Evolutionary conservation across 352 stramenopile genomes (phyloP).

Genomic region (Globisporangium okanoganense): DNA sequence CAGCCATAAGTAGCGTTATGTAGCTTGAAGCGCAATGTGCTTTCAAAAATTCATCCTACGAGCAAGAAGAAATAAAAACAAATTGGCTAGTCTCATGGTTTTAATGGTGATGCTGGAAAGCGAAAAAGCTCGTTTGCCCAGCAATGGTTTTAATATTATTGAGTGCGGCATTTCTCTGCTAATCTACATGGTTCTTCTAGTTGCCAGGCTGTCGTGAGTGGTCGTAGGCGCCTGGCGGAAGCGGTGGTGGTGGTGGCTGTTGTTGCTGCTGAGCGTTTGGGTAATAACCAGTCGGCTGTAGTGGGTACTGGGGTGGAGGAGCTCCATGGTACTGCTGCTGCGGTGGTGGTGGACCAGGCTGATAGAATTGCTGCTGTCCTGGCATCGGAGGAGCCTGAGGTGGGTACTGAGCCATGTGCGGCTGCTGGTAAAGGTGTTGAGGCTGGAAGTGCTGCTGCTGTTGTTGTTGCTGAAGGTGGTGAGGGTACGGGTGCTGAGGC

Average conservation of each 20-base stretch:
- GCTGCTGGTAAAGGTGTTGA: constrained; percentile 18
- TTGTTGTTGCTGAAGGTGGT: constrained; percentile 6
- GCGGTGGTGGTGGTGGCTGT: constrained; percentile 22
- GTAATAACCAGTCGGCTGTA: constrained; percentile 4
- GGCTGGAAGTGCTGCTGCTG: constrained; percentile 16
- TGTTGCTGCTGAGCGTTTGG: constrained; percentile 18
- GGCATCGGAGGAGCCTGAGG: constrained; percentile 13
- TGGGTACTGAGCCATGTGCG: constrained; percentile 13
- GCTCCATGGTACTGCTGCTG: constrained; percentile 22
- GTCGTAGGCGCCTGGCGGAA: constrained; percentile 33
- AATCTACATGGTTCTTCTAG: constrained; percentile 17
- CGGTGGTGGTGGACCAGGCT: constrained; percentile 1
- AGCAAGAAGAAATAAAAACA: constrained; percentile 1
- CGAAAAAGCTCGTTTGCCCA: not conserved
- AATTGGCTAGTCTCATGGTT: not conserved
- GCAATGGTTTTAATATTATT: constrained; percentile 1
- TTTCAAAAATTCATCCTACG: not conserved
- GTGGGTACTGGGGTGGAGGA: constrained; percentile 15
- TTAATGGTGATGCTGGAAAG: not conserved
- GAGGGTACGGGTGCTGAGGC: constrained; percentile 20
- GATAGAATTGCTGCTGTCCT: constrained; percentile 13
- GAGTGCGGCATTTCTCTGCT: not conserved
- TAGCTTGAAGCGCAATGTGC: not conserved
- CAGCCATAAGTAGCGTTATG: not conserved
- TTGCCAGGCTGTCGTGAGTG: constrained; percentile 16